Evolutionary conservation across 2,329 filamentous ascomycete species (phyloP), one percentile per base, ranked within the genome.

Genomic region (Chaetomium globosum): DNA sequence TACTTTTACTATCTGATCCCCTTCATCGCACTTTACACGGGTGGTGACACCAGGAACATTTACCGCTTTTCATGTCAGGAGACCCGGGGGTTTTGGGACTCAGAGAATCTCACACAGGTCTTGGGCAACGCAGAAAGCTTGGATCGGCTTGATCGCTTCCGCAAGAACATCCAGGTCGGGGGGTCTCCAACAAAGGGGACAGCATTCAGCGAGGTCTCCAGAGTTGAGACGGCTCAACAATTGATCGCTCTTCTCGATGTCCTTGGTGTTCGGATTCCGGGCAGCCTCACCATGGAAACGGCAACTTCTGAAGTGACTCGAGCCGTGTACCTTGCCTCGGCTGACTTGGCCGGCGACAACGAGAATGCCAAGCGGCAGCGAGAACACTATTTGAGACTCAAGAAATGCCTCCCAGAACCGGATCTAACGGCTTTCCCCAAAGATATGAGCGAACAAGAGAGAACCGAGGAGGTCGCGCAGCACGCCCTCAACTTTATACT

Each of bases 1-100:
- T 68, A 69, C 26, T 75, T 74, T 48, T 76, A 77, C 65, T 72
- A 74, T 59, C 65, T 75, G 26, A 68, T 69, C 53, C 73, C 72
- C 5, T 75, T 75, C 65, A 64, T 76, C 30, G 62, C 65, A 9
- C 63, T 73, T 6, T 73, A 74, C 65, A 69, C 67, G 10, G 46
- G 61, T 6, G 53, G 68, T 7, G 70, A 72, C 59, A 68, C 62
- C 26, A 63, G 62, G 43, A 72, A 73, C 55, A 58, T 67, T 16
- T 71, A 65, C 56, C 31, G 21, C 1, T 26, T 16, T 1, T 28
- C 28, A 1, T 16, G 61, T 46, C 48, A 52, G 21, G 46, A 21
- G 8, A 7, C 2, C 8, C 52, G 21, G 30, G 64, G 54, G 1
- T 56, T 54, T 16, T 61, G 61, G 54, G 48, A 16, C 26, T 46